Evolutionary conservation across 2,329 filamentous ascomycete species (phyloP).

Genomic region (Saccharata proteae): DNA sequence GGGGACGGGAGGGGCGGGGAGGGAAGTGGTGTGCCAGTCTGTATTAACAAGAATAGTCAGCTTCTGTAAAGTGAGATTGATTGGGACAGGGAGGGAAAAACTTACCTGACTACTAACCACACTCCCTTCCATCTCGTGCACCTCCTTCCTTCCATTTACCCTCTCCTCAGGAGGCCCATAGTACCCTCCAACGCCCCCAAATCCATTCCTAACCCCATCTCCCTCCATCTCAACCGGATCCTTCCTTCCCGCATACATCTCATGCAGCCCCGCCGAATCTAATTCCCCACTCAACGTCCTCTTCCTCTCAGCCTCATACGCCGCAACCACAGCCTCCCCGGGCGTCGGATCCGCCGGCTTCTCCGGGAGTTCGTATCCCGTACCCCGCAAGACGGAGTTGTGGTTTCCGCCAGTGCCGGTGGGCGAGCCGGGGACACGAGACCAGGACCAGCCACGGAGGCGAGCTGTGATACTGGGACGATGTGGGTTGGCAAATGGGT

Average conservation of each 20-base stretch:
- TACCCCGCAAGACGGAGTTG: conserved; percentile 4
- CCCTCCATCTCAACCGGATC: conserved; percentile 3
- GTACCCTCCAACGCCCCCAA: too few relatives aligned
- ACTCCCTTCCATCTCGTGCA: conserved; percentile 4
- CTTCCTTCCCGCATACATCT: conserved; percentile 5
- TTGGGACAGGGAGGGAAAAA: too few relatives aligned
- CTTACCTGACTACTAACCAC: not conserved
- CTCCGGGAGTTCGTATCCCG: not conserved
- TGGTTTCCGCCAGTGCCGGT: conserved; percentile 1
- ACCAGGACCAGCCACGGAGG: too few relatives aligned
- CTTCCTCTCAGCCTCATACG: conserved; percentile 1
- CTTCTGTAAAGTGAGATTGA: too few relatives aligned
- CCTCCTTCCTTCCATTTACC: not conserved
- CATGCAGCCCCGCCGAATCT: conserved; percentile 3
- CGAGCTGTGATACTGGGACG: too few relatives aligned
- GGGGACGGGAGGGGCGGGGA: conserved; percentile 1
- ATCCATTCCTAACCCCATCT: too few relatives aligned
- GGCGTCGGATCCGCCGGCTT: conserved; percentile 1
- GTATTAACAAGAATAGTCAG: too few relatives aligned
- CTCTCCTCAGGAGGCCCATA: too few relatives aligned
- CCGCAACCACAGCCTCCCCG: not conserved
- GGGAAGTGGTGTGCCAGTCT: not conserved
- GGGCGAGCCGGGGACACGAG: not conserved
- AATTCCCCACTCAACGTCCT: conserved; percentile 1
- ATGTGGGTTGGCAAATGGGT: not conserved